Conservation (phyloP, 768 basidiomycete species). For the Suillus tomentosus region DNA sequence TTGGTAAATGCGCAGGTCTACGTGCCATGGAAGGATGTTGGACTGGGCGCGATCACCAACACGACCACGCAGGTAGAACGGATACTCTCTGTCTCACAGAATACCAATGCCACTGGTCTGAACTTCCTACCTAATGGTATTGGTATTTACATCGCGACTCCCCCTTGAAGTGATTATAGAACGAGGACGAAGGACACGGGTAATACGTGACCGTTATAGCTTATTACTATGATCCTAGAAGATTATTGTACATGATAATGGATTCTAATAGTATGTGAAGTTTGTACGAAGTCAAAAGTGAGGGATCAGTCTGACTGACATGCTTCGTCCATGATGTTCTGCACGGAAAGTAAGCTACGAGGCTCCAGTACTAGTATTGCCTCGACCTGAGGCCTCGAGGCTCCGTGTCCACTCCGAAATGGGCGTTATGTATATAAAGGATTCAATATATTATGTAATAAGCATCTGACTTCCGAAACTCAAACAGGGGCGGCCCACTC, state of each 20-base stretch:
- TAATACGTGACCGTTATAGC: background rate
- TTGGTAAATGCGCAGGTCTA: background rate
- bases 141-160: slow-evolving; percentile 25
- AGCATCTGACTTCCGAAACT: too few relatives aligned
- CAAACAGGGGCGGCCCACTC: too few relatives aligned
- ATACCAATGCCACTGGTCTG: slow-evolving; percentile 24
- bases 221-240: background rate
- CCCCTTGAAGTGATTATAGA: background rate
- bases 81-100: slow-evolving; percentile 16
- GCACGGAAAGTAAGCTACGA: too few relatives aligned
- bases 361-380: too few relatives aligned
- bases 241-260: background rate
- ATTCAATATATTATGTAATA: too few relatives aligned
- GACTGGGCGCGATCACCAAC: slow-evolving; percentile 20
- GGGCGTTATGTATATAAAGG: too few relatives aligned
- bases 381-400: too few relatives aligned
- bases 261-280: background rate
- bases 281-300: background rate
- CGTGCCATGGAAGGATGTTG: slow-evolving; percentile 24
- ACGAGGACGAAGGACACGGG: background rate
- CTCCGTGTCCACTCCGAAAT: too few relatives aligned
- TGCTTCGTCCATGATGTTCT: too few relatives aligned
- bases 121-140: slow-evolving; percentile 20
- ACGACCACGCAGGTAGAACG: slow-evolving; percentile 22
- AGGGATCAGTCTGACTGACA: too few relatives aligned